Conservation (phyloP, 768 basidiomycete genomes). For the Calocera cornea region DNA sequence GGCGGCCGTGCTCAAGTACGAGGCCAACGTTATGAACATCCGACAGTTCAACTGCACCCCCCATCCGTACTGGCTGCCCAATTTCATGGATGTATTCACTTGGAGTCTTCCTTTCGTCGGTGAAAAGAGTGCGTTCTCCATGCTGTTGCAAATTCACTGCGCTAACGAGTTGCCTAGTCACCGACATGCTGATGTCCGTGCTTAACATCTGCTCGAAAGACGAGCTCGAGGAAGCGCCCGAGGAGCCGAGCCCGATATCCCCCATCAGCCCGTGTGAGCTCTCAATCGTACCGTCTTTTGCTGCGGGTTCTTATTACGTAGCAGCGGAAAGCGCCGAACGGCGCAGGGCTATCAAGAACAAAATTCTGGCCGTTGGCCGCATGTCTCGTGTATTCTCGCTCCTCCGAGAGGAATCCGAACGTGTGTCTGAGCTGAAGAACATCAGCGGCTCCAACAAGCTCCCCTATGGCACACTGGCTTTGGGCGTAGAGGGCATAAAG, state of each 20-base stretch:
- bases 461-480: conserved; percentile 71
- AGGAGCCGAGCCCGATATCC: conserved; percentile 32
- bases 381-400: conserved; percentile 95
- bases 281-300: conserved; percentile 11
- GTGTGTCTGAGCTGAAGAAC: conserved; percentile 90
- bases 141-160: not conserved
- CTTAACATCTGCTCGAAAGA: conserved; percentile 92
- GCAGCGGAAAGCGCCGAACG: conserved; percentile 41
- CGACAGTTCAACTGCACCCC: conserved; percentile 90
- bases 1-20: conserved; percentile 96
- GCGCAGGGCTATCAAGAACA: conserved; percentile 89
- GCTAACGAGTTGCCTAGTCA: conserved; percentile 44
- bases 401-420: conserved; percentile 94
- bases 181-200: conserved; percentile 96
- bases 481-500: conserved; percentile 87
- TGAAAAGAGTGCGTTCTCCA: conserved; percentile 67
- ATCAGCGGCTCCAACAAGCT: conserved; percentile 64
- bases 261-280: conserved; percentile 3
- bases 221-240: conserved; percentile 81
- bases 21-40: conserved; percentile 98
- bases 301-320: not conserved
- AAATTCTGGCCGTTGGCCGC: conserved; percentile 92
- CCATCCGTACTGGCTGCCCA: conserved; percentile 96
- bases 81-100: conserved; percentile 99
- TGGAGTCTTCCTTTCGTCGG: conserved; percentile 98